Base-by-base conservation (phyloP, 129 eudicot species). In the Heracleum sosnowskyi region DNA sequence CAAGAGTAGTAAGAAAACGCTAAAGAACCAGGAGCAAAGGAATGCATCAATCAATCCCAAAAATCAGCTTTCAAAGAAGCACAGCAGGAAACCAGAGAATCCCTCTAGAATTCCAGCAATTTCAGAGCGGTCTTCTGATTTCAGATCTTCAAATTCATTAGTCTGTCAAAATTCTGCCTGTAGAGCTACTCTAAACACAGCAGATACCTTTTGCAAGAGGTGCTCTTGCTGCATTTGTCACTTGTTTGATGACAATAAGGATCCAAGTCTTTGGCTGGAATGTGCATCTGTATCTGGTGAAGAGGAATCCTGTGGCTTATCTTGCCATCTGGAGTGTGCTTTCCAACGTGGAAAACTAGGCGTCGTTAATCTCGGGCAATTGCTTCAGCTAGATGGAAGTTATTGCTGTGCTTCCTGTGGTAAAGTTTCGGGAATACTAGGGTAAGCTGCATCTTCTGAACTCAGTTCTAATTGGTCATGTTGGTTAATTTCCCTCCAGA, bases 211-310 rank as follows among this genome's bases (percentile, higher is more conserved):
- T 82, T 94, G 98, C 86, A 87, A 85, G 81, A 84, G 98, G 87
- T 94, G 98, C 80, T 91, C 98, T 51, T 94, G 98, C 85, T 94
- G 92, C 85, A 91, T 94, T n/a, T 94, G 98, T 69, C 97, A 89
- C 84, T 83, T 81, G 55, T 94, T 86, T 82, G 98, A 94, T 82
- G 92, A 94, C 69, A 89, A 91, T 79, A 94, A 94, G 80, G 98
- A 94, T 85, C 97, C 98, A 1, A 94, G 97, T 81, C 98, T 94
- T 79, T 94, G 97, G 98, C 83, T 94, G 79, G 93, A 91, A 80
- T 94, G 98, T 81, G 74, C 90, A 62, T 88, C 97, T 74, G 97
- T 88, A 70, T 85, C 91, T 76, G 84, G 85, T 41, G 74, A 76
- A 24, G 82, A 68, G 13, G 95, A 95, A 71, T 82, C 96, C 28